A percentile compares a stretch with the other conserved stretches of the same genome.
Evolutionary conservation across 371 early-diverging fungal species (phyloP).

Genomic region (Apophysomyces ossiformis): DNA sequence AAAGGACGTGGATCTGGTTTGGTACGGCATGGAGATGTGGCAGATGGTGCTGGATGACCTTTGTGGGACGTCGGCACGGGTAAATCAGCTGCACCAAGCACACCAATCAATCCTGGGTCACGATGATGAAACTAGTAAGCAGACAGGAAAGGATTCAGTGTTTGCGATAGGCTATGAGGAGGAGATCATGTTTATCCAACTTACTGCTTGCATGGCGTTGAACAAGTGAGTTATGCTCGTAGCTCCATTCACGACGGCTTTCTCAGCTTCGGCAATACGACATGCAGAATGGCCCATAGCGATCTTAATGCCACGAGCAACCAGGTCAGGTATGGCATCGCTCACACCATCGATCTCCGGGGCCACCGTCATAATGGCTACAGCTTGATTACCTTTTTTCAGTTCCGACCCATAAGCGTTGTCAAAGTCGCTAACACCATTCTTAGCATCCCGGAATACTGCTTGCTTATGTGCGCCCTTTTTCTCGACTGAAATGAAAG

Average conservation of each 20-base stretch:
- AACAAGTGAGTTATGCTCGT: slow-evolving; percentile 76
- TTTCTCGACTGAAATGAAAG: slow-evolving; percentile 65
- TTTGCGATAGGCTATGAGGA: not conserved
- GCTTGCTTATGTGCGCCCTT: slow-evolving; percentile 82
- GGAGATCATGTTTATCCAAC: not conserved
- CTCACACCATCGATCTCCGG: slow-evolving; percentile 78
- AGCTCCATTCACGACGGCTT: slow-evolving; percentile 67
- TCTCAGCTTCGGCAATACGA: slow-evolving; percentile 64
- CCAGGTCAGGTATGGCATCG: slow-evolving; percentile 68
- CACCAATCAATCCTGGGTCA: slow-evolving; percentile 80
- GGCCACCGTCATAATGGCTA: slow-evolving; percentile 74
- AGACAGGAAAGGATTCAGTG: not conserved
- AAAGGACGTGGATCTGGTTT: slow-evolving; percentile 69
- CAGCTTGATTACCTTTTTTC: slow-evolving; percentile 37
- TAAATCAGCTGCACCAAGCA: slow-evolving; percentile 64
- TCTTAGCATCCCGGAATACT: slow-evolving; percentile 66
- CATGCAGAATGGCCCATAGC: slow-evolving; percentile 77
- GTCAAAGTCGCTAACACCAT: slow-evolving; percentile 73
- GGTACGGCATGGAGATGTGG: slow-evolving; percentile 35
- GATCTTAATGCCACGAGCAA: slow-evolving; percentile 64
- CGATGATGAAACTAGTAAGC: slow-evolving; percentile 75
- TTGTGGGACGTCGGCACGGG: slow-evolving; percentile 30
- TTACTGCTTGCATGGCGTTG: slow-evolving; percentile 72
- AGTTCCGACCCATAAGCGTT: slow-evolving; percentile 69
- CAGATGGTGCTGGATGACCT: slow-evolving; percentile 39